Conservation (phyloP, 2,329 filamentous ascomycete species). For the Calonectria hongkongensis region DNA sequence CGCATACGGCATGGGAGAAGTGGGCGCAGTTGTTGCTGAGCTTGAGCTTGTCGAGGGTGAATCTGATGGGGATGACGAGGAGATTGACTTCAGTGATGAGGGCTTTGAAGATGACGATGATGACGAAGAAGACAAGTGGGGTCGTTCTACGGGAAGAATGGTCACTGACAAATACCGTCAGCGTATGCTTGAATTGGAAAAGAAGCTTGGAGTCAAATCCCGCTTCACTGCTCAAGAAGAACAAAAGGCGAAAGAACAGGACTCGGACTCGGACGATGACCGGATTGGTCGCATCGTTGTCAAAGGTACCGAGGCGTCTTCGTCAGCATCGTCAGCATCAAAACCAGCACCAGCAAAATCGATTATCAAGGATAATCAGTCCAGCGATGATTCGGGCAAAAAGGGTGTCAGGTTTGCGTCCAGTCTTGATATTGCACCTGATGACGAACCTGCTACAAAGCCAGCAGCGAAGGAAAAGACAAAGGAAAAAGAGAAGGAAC, state of each 20-base stretch:
- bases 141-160: slow-evolving; percentile 80
- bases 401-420: slow-evolving; percentile 91
- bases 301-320: slow-evolving; percentile 52
- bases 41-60: slow-evolving; percentile 85
- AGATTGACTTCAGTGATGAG: slow-evolving; percentile 73
- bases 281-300: slow-evolving; percentile 76
- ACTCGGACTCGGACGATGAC: slow-evolving; percentile 60
- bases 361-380: slow-evolving; percentile 57
- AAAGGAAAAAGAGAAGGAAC: slow-evolving; percentile 50
- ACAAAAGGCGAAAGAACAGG: slow-evolving; percentile 62
- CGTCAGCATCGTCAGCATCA: slow-evolving; percentile 43
- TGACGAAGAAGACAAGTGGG: slow-evolving; percentile 77
- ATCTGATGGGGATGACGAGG: slow-evolving; percentile 72
- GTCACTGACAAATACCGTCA: slow-evolving; percentile 84
- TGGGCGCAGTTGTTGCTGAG: slow-evolving; percentile 94
- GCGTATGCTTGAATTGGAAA: slow-evolving; percentile 90
- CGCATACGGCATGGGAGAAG: slow-evolving; percentile 89
- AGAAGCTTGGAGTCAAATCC: slow-evolving; percentile 79
- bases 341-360: slow-evolving; percentile 57
- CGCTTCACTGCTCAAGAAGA: slow-evolving; percentile 69
- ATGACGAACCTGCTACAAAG: slow-evolving; percentile 50
- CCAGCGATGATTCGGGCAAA: slow-evolving; percentile 58
- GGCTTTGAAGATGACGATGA: slow-evolving; percentile 71
- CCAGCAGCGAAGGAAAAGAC: slow-evolving; percentile 39
- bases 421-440: slow-evolving; percentile 80